Percentiles rank a stretch among this genome's conserved stretches.
Conservation (phyloP, 768 basidiomycete species). For the Phanerochaete carnosa region DNA sequence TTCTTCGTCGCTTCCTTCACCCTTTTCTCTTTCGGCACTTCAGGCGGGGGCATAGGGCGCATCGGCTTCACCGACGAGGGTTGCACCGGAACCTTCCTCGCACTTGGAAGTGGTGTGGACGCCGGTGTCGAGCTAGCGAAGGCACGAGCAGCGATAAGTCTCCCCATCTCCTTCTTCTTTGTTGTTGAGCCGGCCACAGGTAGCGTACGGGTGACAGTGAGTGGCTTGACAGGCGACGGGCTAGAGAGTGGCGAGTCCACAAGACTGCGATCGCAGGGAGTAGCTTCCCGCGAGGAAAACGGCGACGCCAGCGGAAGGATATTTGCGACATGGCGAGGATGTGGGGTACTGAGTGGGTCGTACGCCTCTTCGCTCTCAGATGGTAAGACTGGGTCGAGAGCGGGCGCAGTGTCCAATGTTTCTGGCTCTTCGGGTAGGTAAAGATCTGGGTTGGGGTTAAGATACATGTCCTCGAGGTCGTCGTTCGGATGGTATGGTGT, state of each 20-base stretch:
- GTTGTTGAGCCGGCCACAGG: neutral
- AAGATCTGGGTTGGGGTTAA: constrained; percentile 12
- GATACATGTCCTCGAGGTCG: constrained; percentile 23
- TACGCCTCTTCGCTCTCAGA: constrained; percentile 7
- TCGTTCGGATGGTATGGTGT: constrained; percentile 21
- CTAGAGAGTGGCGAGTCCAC: constrained; percentile 15
- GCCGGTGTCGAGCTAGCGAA: neutral
- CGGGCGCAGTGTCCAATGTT: neutral
- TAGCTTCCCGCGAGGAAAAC: constrained; percentile 12
- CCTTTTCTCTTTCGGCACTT: neutral
- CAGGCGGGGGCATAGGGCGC: constrained; percentile 2
- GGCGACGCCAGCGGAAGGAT: constrained; percentile 22
- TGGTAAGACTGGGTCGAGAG: neutral
- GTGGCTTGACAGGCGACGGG: constrained; percentile 20
- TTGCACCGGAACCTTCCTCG: neutral
- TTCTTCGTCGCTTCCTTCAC: neutral
- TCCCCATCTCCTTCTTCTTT: constrained; percentile 6
- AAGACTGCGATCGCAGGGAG: constrained; percentile 14
- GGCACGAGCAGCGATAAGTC: neutral
- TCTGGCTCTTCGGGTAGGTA: neutral
- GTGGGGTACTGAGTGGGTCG: constrained; percentile 22
- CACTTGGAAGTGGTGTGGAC: neutral
- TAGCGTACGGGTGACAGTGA: neutral
- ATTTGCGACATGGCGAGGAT: constrained; percentile 20
- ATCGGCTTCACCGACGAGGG: constrained; percentile 2